Evolutionary conservation across 129 eudicot genomes (phyloP), one percentile per base, ranked within the genome.

Genomic region (Ambrosia trifida): DNA sequence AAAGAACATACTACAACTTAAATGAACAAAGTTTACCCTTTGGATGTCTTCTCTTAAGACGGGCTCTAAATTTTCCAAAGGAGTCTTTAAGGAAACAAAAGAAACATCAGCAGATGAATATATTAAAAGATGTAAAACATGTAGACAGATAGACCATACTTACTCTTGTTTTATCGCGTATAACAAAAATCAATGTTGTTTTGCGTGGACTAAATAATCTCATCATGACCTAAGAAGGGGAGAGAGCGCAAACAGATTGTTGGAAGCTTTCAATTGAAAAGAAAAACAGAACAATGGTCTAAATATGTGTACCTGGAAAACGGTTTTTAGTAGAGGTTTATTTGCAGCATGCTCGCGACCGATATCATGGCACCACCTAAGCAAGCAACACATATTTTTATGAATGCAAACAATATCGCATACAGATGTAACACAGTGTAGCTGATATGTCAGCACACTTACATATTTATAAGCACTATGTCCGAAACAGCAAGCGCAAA

Each of bases 91-190:
- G 2, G 43, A 38, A 36, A 70, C 51, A 54, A 38, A 17, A 12
- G 4, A 9, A 52, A 36, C 36, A 12, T 52, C 8, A 53, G 12
- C 12, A 17, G 5, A 33, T 50, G 28, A 16, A 3, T 10, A 36
- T 33, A 69, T 20, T 12, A 12, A 44, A 66, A 14, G 56, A 44
- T 66, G 3, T 20, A 44, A 14, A 66, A 41, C 53, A 65, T 59
- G 11, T 28, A 58, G 38, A 47, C 31, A 61, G 18, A 47, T 24
- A 35, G 45, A 45, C 24, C 7, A 20, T 31, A 36, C 74, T 30
- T 79, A 83, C 91, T 80, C 78, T 75, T 60, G 86, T 83, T 78
- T 83, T 74, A 68, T 86, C 91, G 64, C 91, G 91, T 83, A 86
- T 78, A 16, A 86, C 91, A 81, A 86, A 86, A 57, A 83, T 69